Evolutionary conservation across 148 eudicot genomes (phyloP).

Genomic region (Diospyros kaki): DNA sequence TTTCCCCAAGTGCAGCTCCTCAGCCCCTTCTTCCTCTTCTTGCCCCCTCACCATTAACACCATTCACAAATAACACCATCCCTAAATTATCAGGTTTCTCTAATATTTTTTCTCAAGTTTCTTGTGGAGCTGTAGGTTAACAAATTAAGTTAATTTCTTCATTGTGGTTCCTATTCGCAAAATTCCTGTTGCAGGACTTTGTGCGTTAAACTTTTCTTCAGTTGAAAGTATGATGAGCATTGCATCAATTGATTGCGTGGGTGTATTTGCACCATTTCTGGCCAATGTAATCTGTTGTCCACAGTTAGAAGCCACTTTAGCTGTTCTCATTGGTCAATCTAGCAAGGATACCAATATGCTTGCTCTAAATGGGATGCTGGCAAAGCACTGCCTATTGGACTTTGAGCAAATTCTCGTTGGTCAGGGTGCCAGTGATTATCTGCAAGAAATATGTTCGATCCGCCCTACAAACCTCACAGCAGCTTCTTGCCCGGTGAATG

Average conservation of each 20-base stretch:
- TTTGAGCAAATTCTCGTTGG: constrained; percentile 22
- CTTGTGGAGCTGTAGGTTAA: not conserved
- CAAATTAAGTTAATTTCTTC: not conserved
- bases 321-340: constrained; percentile 29
- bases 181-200: constrained; percentile 25
- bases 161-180: not conserved
- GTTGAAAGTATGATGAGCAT: constrained; percentile 20
- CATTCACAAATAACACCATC: constrained; percentile 14
- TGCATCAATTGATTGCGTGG: constrained; percentile 32
- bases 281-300: constrained; percentile 39
- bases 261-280: constrained; percentile 30
- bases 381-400: constrained; percentile 32
- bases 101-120: not conserved
- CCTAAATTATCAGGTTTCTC: constrained; percentile 30
- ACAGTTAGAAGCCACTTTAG: constrained; percentile 27
- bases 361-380: constrained; percentile 22
- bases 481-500: constrained; percentile 26
- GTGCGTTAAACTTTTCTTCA: constrained; percentile 28
- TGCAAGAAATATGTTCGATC: constrained; percentile 27
- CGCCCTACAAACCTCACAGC: constrained; percentile 17
- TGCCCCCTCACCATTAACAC: constrained; percentile 35
- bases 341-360: constrained; percentile 17
- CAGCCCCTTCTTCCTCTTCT: constrained; percentile 25
- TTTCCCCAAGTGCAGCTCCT: constrained; percentile 16
- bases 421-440: constrained; percentile 23